Percentiles rank a stretch among this genome's conserved stretches.
These are phyloP conservation scores for Hypoxylon sp. DNA, from an alignment of 2,329 filamentous ascomycete genomes.

Conservation along the genomic window DNA sequence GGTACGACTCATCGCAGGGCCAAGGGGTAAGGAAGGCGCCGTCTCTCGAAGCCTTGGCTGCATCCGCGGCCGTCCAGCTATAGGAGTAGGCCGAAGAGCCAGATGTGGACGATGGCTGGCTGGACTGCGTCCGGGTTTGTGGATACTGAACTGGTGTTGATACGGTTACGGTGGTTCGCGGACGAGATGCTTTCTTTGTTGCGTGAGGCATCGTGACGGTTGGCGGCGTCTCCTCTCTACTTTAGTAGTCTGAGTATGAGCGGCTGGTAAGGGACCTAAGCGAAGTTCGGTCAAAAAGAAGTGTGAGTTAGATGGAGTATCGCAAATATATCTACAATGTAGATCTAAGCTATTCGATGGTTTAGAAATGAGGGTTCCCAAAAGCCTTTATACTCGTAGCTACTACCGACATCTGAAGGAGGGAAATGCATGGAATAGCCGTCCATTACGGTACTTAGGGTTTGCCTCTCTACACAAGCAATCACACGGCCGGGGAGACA, in stretches of 20 bases:
- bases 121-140: slow-evolving; percentile 15
- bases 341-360: not conserved
- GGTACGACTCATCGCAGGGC: slow-evolving; percentile 35
- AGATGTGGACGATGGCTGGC: not conserved
- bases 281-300: not conserved
- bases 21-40: slow-evolving; percentile 40
- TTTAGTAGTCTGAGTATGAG: not conserved
- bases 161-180: slow-evolving; percentile 2
- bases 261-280: not conserved
- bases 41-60: slow-evolving; percentile 32
- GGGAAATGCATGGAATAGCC: not conserved
- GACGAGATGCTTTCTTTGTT: slow-evolving; percentile 30
- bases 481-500: slow-evolving; percentile 6
- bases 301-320: not conserved
- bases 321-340: not conserved
- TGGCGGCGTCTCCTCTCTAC: not conserved
- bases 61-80: slow-evolving; percentile 36
- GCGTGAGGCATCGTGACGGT: slow-evolving; percentile 31
- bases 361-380: not conserved
- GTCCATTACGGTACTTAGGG: not conserved
- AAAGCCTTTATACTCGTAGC: not conserved
- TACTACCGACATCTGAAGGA: not conserved
- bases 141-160: slow-evolving; percentile 16
- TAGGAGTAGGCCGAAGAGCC: slow-evolving; percentile 2
- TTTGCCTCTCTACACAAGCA: slow-evolving; percentile 7